Conservation (phyloP, 2,329 filamentous ascomycete species). For the Ascochyta fabae region DNA sequence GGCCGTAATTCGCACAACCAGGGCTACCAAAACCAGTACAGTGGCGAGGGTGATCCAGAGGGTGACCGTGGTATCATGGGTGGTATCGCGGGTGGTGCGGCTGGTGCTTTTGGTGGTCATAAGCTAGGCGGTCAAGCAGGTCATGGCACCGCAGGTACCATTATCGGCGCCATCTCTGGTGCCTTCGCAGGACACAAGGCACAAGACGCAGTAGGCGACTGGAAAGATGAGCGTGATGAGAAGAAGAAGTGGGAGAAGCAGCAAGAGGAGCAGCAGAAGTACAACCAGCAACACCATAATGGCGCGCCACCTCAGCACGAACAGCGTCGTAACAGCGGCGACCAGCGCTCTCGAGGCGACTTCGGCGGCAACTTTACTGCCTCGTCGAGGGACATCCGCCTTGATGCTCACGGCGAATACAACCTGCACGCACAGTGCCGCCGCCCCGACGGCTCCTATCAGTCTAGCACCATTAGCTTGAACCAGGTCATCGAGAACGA, state of each 20-base stretch:
- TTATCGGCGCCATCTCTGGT: slow-evolving; percentile 34
- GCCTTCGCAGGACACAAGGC: slow-evolving; percentile 34
- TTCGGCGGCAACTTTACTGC: slow-evolving; percentile 36
- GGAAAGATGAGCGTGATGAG: slow-evolving; percentile 37
- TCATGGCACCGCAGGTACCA: slow-evolving; percentile 30
- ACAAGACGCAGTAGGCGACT: slow-evolving; percentile 31
- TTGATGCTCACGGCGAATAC: slow-evolving; percentile 37
- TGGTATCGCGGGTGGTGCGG: slow-evolving; percentile 34
- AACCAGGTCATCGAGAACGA: slow-evolving; percentile 35
- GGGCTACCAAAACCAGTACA: slow-evolving; percentile 32
- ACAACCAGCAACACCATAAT: slow-evolving; percentile 24
- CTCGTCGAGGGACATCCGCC: slow-evolving; percentile 32
- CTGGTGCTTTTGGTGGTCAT: slow-evolving; percentile 36
- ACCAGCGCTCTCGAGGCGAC: slow-evolving; percentile 23
- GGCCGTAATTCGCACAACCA: slow-evolving; percentile 34
- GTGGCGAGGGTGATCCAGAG: slow-evolving; percentile 29
- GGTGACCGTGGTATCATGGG: slow-evolving; percentile 38
- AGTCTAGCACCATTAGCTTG: slow-evolving; percentile 29
- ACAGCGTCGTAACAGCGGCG: slow-evolving; percentile 6
- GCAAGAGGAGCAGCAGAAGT: slow-evolving; percentile 23
- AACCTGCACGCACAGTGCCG: slow-evolving; percentile 36
- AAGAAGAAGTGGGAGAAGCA: slow-evolving; percentile 36
- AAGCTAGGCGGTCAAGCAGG: slow-evolving; percentile 35
- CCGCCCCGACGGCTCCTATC: slow-evolving; percentile 31
- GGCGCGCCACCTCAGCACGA: slow-evolving; percentile 8